Conservation (phyloP, 345 rosid species). For the Excoecaria agallocha region DNA sequence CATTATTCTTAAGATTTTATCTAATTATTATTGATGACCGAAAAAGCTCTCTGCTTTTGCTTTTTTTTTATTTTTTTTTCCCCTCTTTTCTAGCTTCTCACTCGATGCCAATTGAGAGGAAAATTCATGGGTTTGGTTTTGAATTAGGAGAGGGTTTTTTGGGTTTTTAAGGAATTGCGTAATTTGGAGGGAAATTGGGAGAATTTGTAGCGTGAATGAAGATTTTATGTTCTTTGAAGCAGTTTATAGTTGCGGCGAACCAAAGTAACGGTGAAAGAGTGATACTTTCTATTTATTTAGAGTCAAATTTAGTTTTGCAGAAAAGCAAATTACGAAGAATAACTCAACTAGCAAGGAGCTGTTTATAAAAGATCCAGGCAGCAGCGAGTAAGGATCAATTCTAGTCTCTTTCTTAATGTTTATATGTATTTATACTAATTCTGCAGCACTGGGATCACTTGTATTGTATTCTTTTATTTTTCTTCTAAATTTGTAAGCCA, state of each 20-base stretch:
- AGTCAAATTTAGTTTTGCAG: background rate
- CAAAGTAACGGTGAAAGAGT: conserved; percentile 3
- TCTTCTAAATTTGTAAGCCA: no score
- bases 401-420: background rate
- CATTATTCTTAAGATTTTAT: background rate
- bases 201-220: background rate
- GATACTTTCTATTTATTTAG: background rate
- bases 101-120: background rate
- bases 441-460: background rate
- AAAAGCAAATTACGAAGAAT: conserved; percentile 13
- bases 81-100: background rate
- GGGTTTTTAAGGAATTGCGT: background rate
- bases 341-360: conserved; percentile 16
- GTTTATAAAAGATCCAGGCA: conserved; percentile 23
- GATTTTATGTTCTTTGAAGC: background rate
- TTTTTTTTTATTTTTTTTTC: no score
- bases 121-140: background rate
- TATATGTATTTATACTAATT: background rate
- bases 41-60: no score
- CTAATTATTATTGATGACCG: background rate
- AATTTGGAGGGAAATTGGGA: no score
- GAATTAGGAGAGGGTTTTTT: background rate
- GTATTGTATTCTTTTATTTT: background rate
- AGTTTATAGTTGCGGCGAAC: background rate
- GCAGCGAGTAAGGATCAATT: conserved; percentile 45